Conservation (phyloP, 768 basidiomycete species). For the Leccinum imitatum region DNA sequence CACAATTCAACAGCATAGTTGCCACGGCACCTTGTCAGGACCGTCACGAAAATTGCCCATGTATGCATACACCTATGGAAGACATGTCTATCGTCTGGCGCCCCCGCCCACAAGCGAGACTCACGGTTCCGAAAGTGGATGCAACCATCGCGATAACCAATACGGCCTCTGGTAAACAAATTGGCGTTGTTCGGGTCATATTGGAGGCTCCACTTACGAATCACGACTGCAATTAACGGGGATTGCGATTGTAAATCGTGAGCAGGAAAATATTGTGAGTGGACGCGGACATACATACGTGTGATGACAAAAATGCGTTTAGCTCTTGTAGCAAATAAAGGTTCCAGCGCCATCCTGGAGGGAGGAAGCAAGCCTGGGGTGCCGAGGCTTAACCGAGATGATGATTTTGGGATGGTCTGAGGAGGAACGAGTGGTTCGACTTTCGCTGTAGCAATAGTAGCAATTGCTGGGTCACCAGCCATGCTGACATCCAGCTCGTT, state of each 20-base stretch:
- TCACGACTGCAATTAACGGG: constrained; percentile 39
- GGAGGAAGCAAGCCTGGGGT: constrained; percentile 13
- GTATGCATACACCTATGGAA: constrained; percentile 46
- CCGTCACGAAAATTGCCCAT: constrained; percentile 15
- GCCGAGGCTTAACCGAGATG: constrained; percentile 14
- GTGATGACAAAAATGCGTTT: constrained; percentile 71
- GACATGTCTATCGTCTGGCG: constrained; percentile 4
- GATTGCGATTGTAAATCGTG: constrained; percentile 9
- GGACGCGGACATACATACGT: constrained; percentile 50
- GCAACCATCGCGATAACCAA: constrained; percentile 74
- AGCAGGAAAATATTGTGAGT: constrained; percentile 1
- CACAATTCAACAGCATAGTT: neutral
- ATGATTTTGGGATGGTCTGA: neutral
- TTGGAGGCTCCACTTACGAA: constrained; percentile 50
- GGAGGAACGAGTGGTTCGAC: neutral
- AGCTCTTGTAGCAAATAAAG: constrained; percentile 68
- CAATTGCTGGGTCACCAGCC: neutral
- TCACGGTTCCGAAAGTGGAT: constrained; percentile 64
- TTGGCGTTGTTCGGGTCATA: constrained; percentile 3
- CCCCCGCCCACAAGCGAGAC: constrained; percentile 19
- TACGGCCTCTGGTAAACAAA: constrained; percentile 60
- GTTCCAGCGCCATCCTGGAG: constrained; percentile 63
- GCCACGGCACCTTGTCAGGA: constrained; percentile 52
- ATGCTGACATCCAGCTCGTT: neutral
- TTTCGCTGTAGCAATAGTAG: neutral